Conservation (phyloP, 2,329 filamentous ascomycete genomes). For the Colletotrichum plurivorum region DNA sequence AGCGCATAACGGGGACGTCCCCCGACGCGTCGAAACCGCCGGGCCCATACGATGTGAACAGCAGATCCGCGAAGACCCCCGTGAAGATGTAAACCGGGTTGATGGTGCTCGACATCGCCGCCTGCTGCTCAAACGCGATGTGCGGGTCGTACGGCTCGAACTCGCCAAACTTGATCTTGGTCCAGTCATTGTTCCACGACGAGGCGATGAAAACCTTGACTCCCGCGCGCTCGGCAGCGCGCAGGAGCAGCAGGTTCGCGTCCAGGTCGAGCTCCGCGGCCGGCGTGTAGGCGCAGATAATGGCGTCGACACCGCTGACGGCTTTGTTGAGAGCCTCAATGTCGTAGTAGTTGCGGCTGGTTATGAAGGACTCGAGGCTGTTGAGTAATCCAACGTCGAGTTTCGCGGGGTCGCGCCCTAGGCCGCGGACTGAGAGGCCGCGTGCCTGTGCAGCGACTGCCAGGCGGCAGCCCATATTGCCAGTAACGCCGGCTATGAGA, state of each 20-base stretch:
- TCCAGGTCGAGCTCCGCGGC: slow-evolving; percentile 47
- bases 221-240: slow-evolving; percentile 52
- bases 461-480: slow-evolving; percentile 51
- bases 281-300: slow-evolving; percentile 50
- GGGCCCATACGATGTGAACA: slow-evolving; percentile 40
- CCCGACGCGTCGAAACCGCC: slow-evolving; percentile 12
- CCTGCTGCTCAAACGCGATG: slow-evolving; percentile 51
- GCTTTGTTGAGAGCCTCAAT: slow-evolving; percentile 50
- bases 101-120: slow-evolving; percentile 45
- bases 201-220: slow-evolving; percentile 48
- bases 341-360: slow-evolving; percentile 46
- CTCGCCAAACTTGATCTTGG: slow-evolving; percentile 45
- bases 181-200: slow-evolving; percentile 53
- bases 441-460: slow-evolving; percentile 44
- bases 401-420: slow-evolving; percentile 49
- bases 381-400: slow-evolving; percentile 40
- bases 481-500: slow-evolving; percentile 53
- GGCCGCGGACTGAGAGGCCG: slow-evolving; percentile 52
- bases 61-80: slow-evolving; percentile 47
- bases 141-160: slow-evolving; percentile 52
- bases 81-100: slow-evolving; percentile 50
- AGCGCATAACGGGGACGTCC: slow-evolving; percentile 15
- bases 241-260: slow-evolving; percentile 52
- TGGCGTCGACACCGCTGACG: slow-evolving; percentile 50
- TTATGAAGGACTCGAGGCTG: slow-evolving; percentile 48